These are phyloP conservation scores for Lagenidium sp. DNA, from an alignment of 352 stramenopile genomes.

Conservation along the genomic window DNA sequence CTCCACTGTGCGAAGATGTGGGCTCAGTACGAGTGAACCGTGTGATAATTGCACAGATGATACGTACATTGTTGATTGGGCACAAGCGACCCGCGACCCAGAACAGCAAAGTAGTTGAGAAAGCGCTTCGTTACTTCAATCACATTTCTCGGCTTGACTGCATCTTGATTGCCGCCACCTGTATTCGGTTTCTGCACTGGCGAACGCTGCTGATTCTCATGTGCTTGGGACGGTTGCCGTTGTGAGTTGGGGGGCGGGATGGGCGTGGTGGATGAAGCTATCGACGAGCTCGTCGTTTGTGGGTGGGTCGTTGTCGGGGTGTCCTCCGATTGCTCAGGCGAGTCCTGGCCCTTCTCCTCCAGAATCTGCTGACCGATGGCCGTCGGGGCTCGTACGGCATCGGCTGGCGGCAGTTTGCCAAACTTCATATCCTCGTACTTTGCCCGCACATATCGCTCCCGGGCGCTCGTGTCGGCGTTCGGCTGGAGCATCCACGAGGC, in stretches of 20 bases:
- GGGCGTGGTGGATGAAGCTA: too few species aligned
- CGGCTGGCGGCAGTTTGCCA: slow-evolving; percentile 25
- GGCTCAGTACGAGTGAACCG: too few species aligned
- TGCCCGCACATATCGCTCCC: slow-evolving; percentile 46
- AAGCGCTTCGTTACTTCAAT: slow-evolving; percentile 75
- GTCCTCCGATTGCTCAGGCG: slow-evolving; percentile 35
- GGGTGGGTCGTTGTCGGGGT: slow-evolving; percentile 6
- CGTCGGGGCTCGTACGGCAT: slow-evolving; percentile 8
- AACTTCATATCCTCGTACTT: slow-evolving; percentile 73
- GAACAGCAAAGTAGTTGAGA: slow-evolving; percentile 77
- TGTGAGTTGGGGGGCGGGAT: background rate
- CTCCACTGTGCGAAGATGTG: slow-evolving; percentile 28
- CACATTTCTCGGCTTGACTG: slow-evolving; percentile 34
- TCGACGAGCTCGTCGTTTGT: slow-evolving; percentile 2
- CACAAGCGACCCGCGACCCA: slow-evolving; percentile 46
- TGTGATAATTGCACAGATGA: too few species aligned
- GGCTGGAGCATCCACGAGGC: slow-evolving; percentile 23
- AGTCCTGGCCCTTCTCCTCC: slow-evolving; percentile 50
- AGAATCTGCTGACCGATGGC: too few species aligned
- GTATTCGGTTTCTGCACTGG: slow-evolving; percentile 14
- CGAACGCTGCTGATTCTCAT: slow-evolving; percentile 36
- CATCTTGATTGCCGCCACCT: slow-evolving; percentile 17
- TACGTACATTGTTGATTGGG: slow-evolving; percentile 57
- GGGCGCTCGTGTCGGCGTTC: slow-evolving; percentile 22
- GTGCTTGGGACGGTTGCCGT: slow-evolving; percentile 1